Base-by-base conservation (phyloP, 768 basidiomycete species). In the Chalciporus chontae region DNA sequence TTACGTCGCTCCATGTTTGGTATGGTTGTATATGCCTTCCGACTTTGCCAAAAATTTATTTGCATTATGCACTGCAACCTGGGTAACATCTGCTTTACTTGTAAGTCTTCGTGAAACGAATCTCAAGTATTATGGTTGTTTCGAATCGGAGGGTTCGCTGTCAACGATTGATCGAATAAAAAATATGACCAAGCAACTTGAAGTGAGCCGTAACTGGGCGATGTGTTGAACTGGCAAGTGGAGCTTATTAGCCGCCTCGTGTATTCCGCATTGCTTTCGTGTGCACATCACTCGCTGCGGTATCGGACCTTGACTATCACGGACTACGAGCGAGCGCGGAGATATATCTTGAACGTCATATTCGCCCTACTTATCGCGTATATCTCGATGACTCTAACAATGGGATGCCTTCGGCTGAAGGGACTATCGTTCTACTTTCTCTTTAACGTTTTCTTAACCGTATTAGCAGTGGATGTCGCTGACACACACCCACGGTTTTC, bases 1-100 rank as follows among this genome's bases (percentile, higher is more conserved):
- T 48, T 62, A 48, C 50, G 44, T 52, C 40, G 34, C 9, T 51
- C 55, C 57, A 65, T 73, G 67, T 62, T 56, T 50, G 55, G 44
- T 64, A 59, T 66, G 46, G 51, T 51, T 58, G 56, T 56, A 56
- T 59, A 53, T 52, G 38, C 36, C 41, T 27, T 47, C 36, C 47
- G 51, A 43, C 38, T 31, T 39, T 43, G 38, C 56, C 50, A 47
- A 55, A 58, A 52, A 48, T 1, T 10, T 15, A 46, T 21, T 38
- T 59, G 40, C 51, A 44, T 45, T 40, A 43, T n/a, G 44, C 29
- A 13, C 13, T 31, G 29, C 29, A 10, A 31, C 13, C 29, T 8
- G 8, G 7, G 21, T 21, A 21, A 21, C 21, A 6, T 31, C 13
- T 31, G 29, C 6, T 31, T 31, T 31, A 9, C 11, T 9, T 31